phyloP scores from a whole-genome alignment of 345 rosid species.

The Atalantia buxifolia region DNA sequence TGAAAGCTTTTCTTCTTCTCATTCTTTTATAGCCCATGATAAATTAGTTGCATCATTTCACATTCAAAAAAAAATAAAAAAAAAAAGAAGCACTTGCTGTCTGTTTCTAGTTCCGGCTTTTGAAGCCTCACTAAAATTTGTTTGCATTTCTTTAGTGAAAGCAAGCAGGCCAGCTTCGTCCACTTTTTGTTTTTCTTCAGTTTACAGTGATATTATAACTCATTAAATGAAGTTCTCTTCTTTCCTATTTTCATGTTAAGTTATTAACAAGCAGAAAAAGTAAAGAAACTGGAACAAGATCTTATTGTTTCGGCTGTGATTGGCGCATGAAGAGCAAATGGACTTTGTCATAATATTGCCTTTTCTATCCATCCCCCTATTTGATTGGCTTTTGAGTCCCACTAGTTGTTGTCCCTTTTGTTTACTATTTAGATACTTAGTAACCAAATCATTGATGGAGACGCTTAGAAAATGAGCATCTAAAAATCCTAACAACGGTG shows the following conservation, averaged over 20 bases:
- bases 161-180: no score
- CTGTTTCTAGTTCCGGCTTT: background rate
- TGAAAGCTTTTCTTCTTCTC: background rate
- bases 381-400: background rate
- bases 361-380: background rate
- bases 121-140: background rate
- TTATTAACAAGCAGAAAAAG: background rate
- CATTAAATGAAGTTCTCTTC: background rate
- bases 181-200: background rate
- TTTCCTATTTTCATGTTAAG: background rate
- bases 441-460: no score
- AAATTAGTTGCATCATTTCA: background rate
- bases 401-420: background rate
- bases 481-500: no score
- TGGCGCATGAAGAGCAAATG: background rate
- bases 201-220: background rate
- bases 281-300: background rate
- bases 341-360: background rate
- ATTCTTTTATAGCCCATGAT: background rate
- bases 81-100: background rate
- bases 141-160: background rate
- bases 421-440: no score
- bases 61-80: no score
- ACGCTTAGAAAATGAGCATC: no score
- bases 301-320: background rate